phyloP scores from a whole-genome alignment of 148 eudicot species.

The Salicornia ramosissima region DNA sequence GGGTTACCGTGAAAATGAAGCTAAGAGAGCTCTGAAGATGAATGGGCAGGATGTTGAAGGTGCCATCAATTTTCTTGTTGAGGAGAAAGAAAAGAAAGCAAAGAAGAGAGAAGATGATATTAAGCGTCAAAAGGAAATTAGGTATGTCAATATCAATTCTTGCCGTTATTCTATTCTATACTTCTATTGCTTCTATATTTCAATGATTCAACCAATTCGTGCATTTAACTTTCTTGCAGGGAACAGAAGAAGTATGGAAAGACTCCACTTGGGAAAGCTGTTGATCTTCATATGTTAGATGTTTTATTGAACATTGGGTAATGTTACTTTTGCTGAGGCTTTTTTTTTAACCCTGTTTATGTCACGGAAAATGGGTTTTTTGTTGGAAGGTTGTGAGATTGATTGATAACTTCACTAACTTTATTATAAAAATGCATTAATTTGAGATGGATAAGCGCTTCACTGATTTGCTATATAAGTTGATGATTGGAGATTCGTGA shows the following conservation, averaged over 20 bases:
- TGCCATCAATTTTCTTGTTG: conserved; percentile 72
- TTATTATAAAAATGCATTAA: no score
- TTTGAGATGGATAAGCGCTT: neutral
- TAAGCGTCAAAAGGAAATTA: conserved; percentile 54
- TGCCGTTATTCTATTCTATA: neutral
- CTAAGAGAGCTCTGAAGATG: conserved; percentile 80
- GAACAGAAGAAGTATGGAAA: conserved; percentile 79
- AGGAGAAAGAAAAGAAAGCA: conserved; percentile 55
- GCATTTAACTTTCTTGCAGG: conserved; percentile 36
- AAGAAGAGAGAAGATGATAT: conserved; percentile 56
- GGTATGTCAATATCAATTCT: conserved; percentile 31
- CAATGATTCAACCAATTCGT: neutral
- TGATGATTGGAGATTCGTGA: neutral
- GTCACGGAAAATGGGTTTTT: neutral
- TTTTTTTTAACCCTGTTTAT: neutral
- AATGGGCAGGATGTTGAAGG: conserved; percentile 62
- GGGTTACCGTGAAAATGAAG: conserved; percentile 74
- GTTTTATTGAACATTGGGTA: conserved; percentile 67
- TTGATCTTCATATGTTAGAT: conserved; percentile 59
- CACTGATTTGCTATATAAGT: neutral
- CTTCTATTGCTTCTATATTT: conserved; percentile 10
- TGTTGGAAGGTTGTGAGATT: neutral
- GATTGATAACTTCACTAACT: no score
- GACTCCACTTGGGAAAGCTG: conserved; percentile 72
- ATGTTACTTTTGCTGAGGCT: conserved; percentile 7